A percentile compares a stretch with the other conserved stretches of the same genome.
These are phyloP conservation scores for Xylariaceae sp. DNA, from an alignment of 2,329 filamentous ascomycete genomes.

Conservation along the genomic window DNA sequence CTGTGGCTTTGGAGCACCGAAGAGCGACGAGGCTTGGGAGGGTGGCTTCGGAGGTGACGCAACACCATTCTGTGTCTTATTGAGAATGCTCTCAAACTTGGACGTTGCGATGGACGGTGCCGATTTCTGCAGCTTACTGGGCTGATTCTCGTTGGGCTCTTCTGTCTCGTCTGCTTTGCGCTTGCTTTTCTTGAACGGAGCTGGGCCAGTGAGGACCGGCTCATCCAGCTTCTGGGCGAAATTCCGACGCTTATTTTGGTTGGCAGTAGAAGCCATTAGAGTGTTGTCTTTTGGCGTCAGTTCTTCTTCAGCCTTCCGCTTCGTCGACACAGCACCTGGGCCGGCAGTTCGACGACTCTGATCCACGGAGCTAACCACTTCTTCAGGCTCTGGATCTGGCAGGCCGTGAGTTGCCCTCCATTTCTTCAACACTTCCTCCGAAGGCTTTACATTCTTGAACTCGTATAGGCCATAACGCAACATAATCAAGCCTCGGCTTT, in stretches of 20 bases:
- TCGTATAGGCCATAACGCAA: constrained; percentile 67
- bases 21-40: constrained; percentile 26
- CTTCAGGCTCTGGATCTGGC: constrained; percentile 56
- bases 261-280: constrained; percentile 44
- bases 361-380: constrained; percentile 43
- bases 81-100: constrained; percentile 63
- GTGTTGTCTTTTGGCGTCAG: constrained; percentile 46
- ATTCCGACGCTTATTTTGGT: constrained; percentile 57
- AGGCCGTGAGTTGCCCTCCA: constrained; percentile 64
- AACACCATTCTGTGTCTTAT: constrained; percentile 49
- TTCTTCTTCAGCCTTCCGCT: constrained; percentile 64
- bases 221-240: constrained; percentile 48
- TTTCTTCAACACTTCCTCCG: constrained; percentile 61
- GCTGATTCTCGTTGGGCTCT: constrained; percentile 53
- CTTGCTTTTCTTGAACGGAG: constrained; percentile 55
- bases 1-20: constrained; percentile 28
- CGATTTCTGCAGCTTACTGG: constrained; percentile 57
- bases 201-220: constrained; percentile 41
- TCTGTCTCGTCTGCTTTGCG: constrained; percentile 55
- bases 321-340: constrained; percentile 44
- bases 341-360: constrained; percentile 38
- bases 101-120: constrained; percentile 60
- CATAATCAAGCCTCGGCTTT: constrained; percentile 66
- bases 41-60: constrained; percentile 35
- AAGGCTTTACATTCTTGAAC: constrained; percentile 67